Percentiles rank a stretch among this genome's conserved stretches.
phyloP scores from a whole-genome alignment of 2,329 filamentous ascomycete species.

The Fusarium newnesense region DNA sequence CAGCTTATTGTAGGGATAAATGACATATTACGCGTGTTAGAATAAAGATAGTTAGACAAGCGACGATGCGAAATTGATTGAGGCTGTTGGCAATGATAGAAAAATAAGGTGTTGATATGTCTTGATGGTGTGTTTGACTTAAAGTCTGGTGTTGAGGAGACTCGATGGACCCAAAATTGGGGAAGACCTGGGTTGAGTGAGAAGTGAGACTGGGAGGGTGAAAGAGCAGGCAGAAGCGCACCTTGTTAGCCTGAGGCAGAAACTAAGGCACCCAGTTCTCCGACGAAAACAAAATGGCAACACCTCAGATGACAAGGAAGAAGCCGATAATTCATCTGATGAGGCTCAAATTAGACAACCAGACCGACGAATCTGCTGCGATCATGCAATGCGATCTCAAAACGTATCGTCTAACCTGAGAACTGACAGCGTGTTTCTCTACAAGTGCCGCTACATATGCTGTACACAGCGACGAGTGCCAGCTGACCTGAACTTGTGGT shows the following conservation, averaged over 20 bases:
- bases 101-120: too few relatives aligned
- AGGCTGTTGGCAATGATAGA: too few relatives aligned
- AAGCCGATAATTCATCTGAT: background rate
- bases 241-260: conserved; percentile 11
- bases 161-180: background rate
- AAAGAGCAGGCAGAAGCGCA: conserved; percentile 3
- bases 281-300: background rate
- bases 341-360: background rate
- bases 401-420: background rate
- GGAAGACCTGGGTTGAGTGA: background rate
- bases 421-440: background rate
- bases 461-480: background rate
- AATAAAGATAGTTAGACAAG: background rate
- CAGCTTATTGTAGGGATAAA: too few relatives aligned
- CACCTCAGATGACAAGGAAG: background rate
- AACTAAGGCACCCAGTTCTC: background rate
- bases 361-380: background rate
- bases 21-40: too few relatives aligned
- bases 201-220: background rate
- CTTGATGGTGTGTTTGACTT: background rate
- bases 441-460: background rate
- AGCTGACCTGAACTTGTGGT: background rate
- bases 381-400: background rate
- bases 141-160: background rate
- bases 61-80: accelerated